Evolutionary conservation across 2,329 filamentous ascomycete genomes (phyloP), one percentile per base, ranked within the genome.

Genomic region (Mycocentrospora acerina): DNA sequence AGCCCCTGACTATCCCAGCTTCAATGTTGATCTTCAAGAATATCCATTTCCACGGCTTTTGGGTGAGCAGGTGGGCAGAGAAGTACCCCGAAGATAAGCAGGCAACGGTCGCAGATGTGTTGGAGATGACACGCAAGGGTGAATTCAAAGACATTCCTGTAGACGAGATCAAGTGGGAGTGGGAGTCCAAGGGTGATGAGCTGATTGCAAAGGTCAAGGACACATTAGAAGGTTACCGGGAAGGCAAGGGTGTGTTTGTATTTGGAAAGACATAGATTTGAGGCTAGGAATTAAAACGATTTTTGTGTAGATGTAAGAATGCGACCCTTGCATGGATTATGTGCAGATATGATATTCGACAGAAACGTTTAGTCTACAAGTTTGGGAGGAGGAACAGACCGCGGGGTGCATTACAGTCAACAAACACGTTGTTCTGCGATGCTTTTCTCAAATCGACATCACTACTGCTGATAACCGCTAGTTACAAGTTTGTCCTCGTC

Each of bases 11-110:
- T 6, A 70, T 97, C 45, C 89, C 91, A 0, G 86, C 90, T 1
- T 87, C 86, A 0, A 74, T 94, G 53, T 74, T 97, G 43, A 98
- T 98, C 56, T 98, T 98, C 74, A 93, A 91, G 68, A 83, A 97
- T 55, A 77, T 97, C 35, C 78, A 81, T 35, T 95, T 96, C 60
- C 79, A 88, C 46, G 94, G 93, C 4, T 98, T 97, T 69, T 98
- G 93, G 93, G 82, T 97, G 16, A 93, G 86, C 61, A 82, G 78
- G 44, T 97, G 93, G 91, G 88, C 86, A 32, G 84, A 90, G 62
- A 72, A 77, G 47, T 78, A 96, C 55, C 79, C 83, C 0, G 75
- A 77, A 5, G 82, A 85, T 43, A 94, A 94, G 73, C 79, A 80
- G 62, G 79, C 77, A 60, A 95, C 89, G 29, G 83, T 97, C n/a